These are phyloP conservation scores for Boletales sp. DNA, from an alignment of 768 basidiomycete species.

Conservation along the genomic window DNA sequence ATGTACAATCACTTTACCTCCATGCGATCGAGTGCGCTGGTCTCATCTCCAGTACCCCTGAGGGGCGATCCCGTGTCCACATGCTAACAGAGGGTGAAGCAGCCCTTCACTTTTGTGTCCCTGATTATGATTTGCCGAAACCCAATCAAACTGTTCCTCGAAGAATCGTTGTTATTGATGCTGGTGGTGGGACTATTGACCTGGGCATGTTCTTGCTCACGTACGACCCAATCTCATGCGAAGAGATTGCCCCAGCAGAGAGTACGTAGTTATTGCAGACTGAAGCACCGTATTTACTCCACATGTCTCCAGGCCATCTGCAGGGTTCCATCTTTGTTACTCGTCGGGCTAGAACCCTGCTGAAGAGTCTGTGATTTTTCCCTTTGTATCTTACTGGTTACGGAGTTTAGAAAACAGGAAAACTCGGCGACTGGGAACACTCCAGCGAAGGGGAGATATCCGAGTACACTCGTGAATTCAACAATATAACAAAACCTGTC, in stretches of 20 bases:
- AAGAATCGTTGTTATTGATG: conserved; percentile 41
- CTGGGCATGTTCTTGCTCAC: conserved; percentile 32
- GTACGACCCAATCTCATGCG: conserved; percentile 17
- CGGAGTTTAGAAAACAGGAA: not conserved
- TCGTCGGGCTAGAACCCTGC: conserved; percentile 32
- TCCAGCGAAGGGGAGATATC: not conserved
- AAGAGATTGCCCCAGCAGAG: conserved; percentile 32
- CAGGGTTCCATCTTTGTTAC: conserved; percentile 48
- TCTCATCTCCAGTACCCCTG: conserved; percentile 1
- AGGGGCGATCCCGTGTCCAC: conserved; percentile 14
- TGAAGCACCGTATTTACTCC: no score
- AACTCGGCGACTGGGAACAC: not conserved
- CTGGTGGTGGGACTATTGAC: conserved; percentile 38
- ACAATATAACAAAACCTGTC: not conserved
- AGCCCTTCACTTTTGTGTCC: conserved; percentile 35
- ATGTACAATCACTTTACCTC: conserved; percentile 14
- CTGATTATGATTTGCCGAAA: conserved; percentile 15
- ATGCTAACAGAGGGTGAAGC: conserved; percentile 25
- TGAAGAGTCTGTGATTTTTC: conserved; percentile 27
- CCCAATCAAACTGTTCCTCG: conserved; percentile 19
- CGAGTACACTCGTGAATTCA: not conserved
- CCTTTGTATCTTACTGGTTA: not conserved
- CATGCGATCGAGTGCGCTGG: conserved; percentile 19
- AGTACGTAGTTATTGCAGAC: conserved; percentile 9
- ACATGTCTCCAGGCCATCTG: conserved; percentile 39